phyloP scores from a whole-genome alignment of 2,329 filamentous ascomycete species.

The Alternaria sp. region DNA sequence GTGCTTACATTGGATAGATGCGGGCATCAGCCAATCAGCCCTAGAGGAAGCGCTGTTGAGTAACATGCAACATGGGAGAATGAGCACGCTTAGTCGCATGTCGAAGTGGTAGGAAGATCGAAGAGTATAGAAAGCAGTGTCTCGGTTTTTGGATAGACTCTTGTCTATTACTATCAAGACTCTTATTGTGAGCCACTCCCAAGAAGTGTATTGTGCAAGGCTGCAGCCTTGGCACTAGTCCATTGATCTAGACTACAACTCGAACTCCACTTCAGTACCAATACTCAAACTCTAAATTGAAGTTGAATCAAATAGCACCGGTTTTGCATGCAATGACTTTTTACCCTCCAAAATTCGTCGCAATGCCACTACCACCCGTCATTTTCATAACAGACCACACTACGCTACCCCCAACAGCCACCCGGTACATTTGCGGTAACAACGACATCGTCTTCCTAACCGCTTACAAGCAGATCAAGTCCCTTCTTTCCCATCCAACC shows the following conservation, averaged over 20 bases:
- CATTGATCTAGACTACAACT: not conserved
- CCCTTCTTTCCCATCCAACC: conserved; percentile 11
- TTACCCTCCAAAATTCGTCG: not conserved
- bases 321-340: not conserved
- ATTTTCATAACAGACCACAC: conserved; percentile 8
- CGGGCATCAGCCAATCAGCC: conserved; percentile 81
- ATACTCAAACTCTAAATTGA: not conserved
- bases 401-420: not conserved
- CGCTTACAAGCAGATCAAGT: conserved; percentile 25
- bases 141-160: not conserved
- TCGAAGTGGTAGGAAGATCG: conserved; percentile 61
- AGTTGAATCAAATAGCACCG: not conserved
- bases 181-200: not conserved
- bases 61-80: conserved; percentile 71
- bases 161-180: not conserved
- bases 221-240: conserved; percentile 14
- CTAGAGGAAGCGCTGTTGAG: conserved; percentile 80
- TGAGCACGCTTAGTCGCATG: conserved; percentile 73
- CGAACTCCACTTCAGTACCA: not conserved
- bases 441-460: conserved; percentile 2
- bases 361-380: not conserved
- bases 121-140: not conserved
- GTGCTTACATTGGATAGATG: conserved; percentile 61
- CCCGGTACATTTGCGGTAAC: not conserved
- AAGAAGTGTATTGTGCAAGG: conserved; percentile 1